Conservation (phyloP, 805 yeast genomes). For the Yarrowia yakushimensis region DNA sequence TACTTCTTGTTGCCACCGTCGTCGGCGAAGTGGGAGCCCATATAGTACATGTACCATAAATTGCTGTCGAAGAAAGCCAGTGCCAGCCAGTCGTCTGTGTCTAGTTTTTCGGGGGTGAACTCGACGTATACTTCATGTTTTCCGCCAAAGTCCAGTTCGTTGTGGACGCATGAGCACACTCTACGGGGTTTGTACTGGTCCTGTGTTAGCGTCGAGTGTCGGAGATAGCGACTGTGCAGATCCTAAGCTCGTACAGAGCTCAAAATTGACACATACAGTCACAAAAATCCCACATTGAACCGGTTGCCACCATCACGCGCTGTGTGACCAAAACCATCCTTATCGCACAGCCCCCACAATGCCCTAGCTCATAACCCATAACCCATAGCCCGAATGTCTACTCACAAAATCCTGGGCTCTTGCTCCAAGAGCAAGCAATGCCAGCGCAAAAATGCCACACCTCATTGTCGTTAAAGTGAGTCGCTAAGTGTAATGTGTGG, state of each 20-base stretch:
- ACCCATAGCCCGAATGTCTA: background rate
- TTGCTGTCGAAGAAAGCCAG: slow-evolving; percentile 80
- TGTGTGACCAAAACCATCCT: too few relatives aligned
- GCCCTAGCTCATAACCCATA: background rate
- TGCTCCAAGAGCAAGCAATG: slow-evolving; percentile 26
- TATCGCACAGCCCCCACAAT: too few relatives aligned
- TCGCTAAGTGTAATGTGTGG: background rate
- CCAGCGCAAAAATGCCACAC: slow-evolving; percentile 24
- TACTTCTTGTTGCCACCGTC: slow-evolving; percentile 42
- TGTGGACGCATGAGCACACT: slow-evolving; percentile 86
- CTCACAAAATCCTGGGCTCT: slow-evolving; percentile 31
- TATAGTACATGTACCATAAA: slow-evolving; percentile 61
- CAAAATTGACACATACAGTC: too few relatives aligned
- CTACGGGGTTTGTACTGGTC: slow-evolving; percentile 54
- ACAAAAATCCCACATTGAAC: too few relatives aligned
- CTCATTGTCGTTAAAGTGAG: background rate
- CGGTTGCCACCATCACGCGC: too few relatives aligned
- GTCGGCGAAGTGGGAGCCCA: slow-evolving; percentile 49
- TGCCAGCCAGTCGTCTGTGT: slow-evolving; percentile 49
- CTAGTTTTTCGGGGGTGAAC: slow-evolving; percentile 33
- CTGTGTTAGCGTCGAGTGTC: slow-evolving; percentile 36
- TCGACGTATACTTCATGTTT: slow-evolving; percentile 58
- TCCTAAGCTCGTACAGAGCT: too few relatives aligned
- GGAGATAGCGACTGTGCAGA: too few relatives aligned
- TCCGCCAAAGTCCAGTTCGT: slow-evolving; percentile 86